Percentiles rank a stretch among this genome's conserved stretches.
These are phyloP conservation scores for Penicillium ochrochloron DNA, from an alignment of 495 filamentous ascomycete genomes.

Conservation along the genomic window DNA sequence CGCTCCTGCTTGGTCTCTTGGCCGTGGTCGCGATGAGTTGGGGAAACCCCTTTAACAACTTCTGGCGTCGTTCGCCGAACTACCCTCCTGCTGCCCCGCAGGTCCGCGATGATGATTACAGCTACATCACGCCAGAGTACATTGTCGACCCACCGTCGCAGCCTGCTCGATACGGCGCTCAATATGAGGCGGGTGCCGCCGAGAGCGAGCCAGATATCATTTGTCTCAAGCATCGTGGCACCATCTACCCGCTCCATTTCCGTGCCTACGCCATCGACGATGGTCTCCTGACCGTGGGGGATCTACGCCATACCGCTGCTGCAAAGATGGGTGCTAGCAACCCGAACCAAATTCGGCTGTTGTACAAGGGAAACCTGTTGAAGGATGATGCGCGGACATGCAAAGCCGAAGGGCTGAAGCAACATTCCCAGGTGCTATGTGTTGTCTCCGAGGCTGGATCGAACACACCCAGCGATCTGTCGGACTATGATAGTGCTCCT, in stretches of 20 bases:
- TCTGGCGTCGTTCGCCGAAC: constrained; percentile 57
- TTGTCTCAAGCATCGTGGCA: constrained; percentile 70
- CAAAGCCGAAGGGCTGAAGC: constrained; percentile 76
- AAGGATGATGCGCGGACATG: constrained; percentile 68
- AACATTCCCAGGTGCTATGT: constrained; percentile 76
- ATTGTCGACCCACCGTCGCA: constrained; percentile 47
- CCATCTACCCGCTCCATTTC: constrained; percentile 78
- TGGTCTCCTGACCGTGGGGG: constrained; percentile 69
- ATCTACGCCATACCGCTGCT: constrained; percentile 67
- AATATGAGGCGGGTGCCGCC: constrained; percentile 35
- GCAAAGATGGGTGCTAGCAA: constrained; percentile 63
- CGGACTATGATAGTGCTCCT: constrained; percentile 44
- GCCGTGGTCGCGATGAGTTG: constrained; percentile 65
- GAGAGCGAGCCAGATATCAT: constrained; percentile 75
- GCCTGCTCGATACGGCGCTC: constrained; percentile 28
- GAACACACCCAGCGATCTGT: constrained; percentile 52
- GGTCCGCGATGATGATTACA: constrained; percentile 78
- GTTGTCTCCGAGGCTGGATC: constrained; percentile 61
- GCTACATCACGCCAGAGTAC: constrained; percentile 78
- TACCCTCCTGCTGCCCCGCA: constrained; percentile 53
- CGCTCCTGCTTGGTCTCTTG: constrained; percentile 52
- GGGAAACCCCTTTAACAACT: constrained; percentile 57
- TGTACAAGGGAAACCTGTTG: constrained; percentile 82
- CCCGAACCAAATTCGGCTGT: constrained; percentile 67
- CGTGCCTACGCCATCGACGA: constrained; percentile 81